Evolutionary conservation across 768 basidiomycete genomes (phyloP).

Genomic region (Tricholomella constricta): DNA sequence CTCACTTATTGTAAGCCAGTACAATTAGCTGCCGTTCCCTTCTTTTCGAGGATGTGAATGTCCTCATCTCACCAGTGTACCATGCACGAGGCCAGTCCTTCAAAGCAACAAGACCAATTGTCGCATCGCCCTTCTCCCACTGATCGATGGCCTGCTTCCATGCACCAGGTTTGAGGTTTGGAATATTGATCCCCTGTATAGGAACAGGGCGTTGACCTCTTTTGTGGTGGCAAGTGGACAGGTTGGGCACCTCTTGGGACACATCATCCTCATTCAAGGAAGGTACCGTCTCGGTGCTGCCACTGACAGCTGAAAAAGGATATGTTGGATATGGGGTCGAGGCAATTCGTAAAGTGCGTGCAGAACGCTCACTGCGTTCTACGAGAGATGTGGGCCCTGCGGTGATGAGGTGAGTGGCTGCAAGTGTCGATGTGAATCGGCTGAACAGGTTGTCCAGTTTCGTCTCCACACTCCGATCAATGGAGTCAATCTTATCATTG

Average conservation of each 20-base stretch:
- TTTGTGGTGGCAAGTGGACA: too few species aligned
- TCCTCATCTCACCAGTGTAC: constrained; percentile 20
- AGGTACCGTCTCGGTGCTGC: not conserved
- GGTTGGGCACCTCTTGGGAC: too few species aligned
- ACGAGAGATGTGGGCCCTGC: not conserved
- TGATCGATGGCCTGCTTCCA: constrained; percentile 30
- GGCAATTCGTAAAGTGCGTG: too few species aligned
- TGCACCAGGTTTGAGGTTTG: constrained; percentile 19
- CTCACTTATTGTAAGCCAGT: too few species aligned
- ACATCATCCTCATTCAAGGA: too few species aligned
- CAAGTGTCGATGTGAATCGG: not conserved
- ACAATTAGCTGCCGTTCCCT: too few species aligned
- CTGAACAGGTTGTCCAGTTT: not conserved
- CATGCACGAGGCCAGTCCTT: constrained; percentile 31
- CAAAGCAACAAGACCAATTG: constrained; percentile 19
- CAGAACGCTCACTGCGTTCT: not conserved
- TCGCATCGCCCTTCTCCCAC: constrained; percentile 27
- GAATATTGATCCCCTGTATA: constrained; percentile 21
- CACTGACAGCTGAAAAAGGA: not conserved
- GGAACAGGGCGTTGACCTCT: not conserved
- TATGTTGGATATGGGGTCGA: too few species aligned
- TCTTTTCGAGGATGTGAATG: too few species aligned
- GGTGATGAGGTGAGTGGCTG: not conserved
- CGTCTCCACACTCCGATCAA: too few species aligned
- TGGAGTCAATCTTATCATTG: not conserved